phyloP scores from a whole-genome alignment of 768 basidiomycete species.

The Mrakia frigida region DNA sequence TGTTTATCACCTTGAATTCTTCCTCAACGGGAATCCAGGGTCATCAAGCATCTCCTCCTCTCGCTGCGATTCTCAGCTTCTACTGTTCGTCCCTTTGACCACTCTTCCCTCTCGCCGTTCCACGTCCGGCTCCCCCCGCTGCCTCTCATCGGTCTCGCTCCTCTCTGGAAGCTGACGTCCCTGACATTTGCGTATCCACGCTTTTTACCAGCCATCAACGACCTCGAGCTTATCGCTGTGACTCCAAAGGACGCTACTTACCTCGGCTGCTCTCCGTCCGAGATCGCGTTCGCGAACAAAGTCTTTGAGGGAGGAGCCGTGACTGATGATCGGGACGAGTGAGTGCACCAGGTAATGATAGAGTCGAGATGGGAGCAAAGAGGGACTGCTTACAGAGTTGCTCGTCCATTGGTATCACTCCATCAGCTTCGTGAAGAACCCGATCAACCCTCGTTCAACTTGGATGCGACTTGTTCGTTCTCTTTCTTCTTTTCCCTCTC shows the following conservation, averaged over 20 bases:
- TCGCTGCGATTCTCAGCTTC: not conserved
- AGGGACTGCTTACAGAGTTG: not conserved
- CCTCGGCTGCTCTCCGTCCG: not conserved
- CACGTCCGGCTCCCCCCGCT: not conserved
- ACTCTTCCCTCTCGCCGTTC: not conserved
- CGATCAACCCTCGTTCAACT: not conserved
- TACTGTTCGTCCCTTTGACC: not conserved
- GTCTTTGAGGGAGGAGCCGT: not conserved
- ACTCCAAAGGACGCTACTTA: constrained; percentile 8
- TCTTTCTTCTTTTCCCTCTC: not conserved
- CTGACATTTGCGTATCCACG: not conserved
- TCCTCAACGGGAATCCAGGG: not conserved
- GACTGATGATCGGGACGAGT: not conserved
- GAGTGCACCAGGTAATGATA: not conserved
- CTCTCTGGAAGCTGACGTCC: not conserved
- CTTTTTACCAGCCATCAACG: not conserved
- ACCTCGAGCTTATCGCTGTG: not conserved
- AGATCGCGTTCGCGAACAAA: not conserved
- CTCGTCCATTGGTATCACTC: not conserved
- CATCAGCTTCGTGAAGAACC: not conserved
- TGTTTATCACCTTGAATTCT: not conserved
- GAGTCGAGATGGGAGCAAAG: not conserved
- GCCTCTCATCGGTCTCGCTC: not conserved
- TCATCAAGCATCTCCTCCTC: not conserved
- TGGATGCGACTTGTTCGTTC: not conserved